These are phyloP conservation scores for Begonia loranthoides DNA, from an alignment of 306 rosid genomes.

Conservation along the genomic window DNA sequence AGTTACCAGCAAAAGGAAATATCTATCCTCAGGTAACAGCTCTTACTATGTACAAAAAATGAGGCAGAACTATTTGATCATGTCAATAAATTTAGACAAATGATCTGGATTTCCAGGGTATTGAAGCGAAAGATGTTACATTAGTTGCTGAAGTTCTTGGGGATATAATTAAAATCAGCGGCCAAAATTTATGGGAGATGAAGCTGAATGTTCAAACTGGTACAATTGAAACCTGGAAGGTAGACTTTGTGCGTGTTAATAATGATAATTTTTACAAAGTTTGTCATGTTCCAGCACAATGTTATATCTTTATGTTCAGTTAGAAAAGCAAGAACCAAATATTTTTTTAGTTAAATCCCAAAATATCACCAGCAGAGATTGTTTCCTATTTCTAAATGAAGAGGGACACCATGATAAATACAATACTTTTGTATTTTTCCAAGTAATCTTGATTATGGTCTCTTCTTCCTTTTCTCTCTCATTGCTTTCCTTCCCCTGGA, in stretches of 20 bases:
- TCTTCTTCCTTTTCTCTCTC: no score
- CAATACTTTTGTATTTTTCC: no score
- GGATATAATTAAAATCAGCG: constrained; percentile 39
- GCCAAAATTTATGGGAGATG: constrained; percentile 60
- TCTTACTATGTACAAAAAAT: constrained; percentile 6
- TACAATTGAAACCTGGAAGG: constrained; percentile 82
- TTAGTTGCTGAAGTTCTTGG: constrained; percentile 34
- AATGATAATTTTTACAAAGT: constrained; percentile 1
- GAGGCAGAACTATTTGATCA: not conserved
- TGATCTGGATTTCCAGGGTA: constrained; percentile 37
- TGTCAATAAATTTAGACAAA: constrained; percentile 4
- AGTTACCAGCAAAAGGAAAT: constrained; percentile 52
- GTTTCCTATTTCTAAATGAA: no score
- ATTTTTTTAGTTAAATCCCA: no score
- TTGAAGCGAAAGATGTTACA: constrained; percentile 24
- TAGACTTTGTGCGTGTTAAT: constrained; percentile 15
- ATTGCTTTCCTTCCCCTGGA: no score
- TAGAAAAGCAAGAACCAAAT: no score
- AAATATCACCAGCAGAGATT: no score
- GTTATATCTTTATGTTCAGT: no score
- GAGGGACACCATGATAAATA: no score
- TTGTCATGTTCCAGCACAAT: not conserved
- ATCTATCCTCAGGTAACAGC: constrained; percentile 39
- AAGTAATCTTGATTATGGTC: no score
- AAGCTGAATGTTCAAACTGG: constrained; percentile 52